These are phyloP conservation scores for Pinus albicaulis DNA, from an alignment of 75 land plant species.

Conservation along the genomic window DNA sequence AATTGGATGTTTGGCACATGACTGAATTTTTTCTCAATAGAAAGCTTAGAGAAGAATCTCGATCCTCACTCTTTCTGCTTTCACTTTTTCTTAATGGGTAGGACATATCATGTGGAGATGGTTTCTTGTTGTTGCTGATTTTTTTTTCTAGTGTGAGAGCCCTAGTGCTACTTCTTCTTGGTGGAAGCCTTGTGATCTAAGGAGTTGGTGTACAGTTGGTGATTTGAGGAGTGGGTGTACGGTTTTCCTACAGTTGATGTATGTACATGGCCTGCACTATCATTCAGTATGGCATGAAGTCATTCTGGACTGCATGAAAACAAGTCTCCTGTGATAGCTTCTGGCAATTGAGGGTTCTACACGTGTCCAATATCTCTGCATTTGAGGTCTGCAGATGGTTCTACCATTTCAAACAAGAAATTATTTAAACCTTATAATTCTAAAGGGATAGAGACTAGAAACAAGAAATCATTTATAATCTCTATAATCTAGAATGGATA, in stretches of 20 bases:
- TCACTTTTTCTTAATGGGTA: not conserved
- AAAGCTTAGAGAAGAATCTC: not conserved
- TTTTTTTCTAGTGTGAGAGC: not conserved
- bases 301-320: constrained; percentile 41
- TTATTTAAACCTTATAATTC: too few species aligned
- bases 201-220: too few species aligned
- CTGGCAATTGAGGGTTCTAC: constrained; percentile 35
- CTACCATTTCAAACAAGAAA: constrained; percentile 6
- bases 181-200: not conserved
- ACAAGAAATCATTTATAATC: too few species aligned
- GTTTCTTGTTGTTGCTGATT: not conserved
- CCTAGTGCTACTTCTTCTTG: not conserved
- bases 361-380: constrained; percentile 18
- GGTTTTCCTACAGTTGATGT: constrained; percentile 29
- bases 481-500: too few species aligned
- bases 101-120: not conserved
- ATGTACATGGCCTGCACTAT: constrained; percentile 47
- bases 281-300: constrained; percentile 42
- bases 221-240: constrained; percentile 16
- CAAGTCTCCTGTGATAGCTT: constrained; percentile 36
- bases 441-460: too few species aligned
- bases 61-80: not conserved
- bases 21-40: not conserved
- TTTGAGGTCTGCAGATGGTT: constrained; percentile 22
- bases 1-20: not conserved